Conservation (phyloP, 192 early-diverging fungal genomes). For the Podochytrium sp. region DNA sequence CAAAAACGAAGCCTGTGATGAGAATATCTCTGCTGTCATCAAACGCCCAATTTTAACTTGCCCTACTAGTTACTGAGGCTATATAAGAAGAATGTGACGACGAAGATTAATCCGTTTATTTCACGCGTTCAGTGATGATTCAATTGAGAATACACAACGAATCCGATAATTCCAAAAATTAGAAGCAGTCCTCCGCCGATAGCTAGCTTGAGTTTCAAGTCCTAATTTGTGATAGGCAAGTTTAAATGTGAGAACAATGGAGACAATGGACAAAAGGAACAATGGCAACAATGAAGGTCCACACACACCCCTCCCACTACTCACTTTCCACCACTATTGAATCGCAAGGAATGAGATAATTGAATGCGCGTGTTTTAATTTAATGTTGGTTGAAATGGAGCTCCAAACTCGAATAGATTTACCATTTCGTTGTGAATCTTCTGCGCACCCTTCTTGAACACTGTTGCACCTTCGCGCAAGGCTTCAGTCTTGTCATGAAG, state of each 20-base stretch:
- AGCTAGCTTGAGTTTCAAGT: conserved; percentile 8
- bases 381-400: not conserved
- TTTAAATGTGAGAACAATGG: not conserved
- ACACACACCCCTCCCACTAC: not conserved
- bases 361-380: not conserved
- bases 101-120: not conserved
- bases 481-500: conserved; percentile 82
- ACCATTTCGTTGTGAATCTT: conserved; percentile 51
- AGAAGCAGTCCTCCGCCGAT: not conserved
- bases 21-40: too few species aligned
- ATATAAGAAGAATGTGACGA: too few species aligned
- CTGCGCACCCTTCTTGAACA: conserved; percentile 80
- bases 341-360: not conserved
- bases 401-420: not conserved
- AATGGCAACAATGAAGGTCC: not conserved
- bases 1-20: too few species aligned
- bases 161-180: not conserved
- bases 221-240: not conserved
- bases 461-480: conserved; percentile 66
- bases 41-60: too few species aligned
- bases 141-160: not conserved
- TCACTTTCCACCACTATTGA: conserved; percentile 21
- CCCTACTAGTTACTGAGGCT: too few species aligned
- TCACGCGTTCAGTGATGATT: not conserved
- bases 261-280: not conserved